A percentile compares a stretch with the other conserved stretches of the same genome.
Evolutionary conservation across 176 grass and related monocot species (phyloP).

Genomic region (Tillandsia fasciculata): DNA sequence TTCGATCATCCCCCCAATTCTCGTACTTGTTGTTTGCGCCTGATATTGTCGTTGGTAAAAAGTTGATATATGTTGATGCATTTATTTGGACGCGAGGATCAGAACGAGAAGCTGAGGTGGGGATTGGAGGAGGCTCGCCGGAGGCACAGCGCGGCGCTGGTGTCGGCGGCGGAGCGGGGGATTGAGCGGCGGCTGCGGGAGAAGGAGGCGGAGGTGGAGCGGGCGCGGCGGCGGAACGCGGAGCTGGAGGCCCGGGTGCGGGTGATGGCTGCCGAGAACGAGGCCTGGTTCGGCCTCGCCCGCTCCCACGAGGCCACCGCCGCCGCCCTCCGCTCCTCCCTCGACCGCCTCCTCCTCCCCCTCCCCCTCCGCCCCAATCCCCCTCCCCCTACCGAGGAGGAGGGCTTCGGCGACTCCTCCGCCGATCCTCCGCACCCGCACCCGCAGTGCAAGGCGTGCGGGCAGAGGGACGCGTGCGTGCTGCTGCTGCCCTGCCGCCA

Average conservation of each 20-base stretch:
- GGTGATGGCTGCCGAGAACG: slow-evolving; percentile 29
- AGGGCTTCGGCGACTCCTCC: neutral
- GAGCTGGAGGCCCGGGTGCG: slow-evolving; percentile 36
- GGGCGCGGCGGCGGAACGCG: slow-evolving; percentile 13
- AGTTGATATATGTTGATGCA: no score
- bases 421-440: neutral
- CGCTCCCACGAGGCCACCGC: slow-evolving; percentile 39
- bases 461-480: slow-evolving; percentile 21
- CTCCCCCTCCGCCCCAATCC: no score
- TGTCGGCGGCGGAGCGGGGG: slow-evolving; percentile 15
- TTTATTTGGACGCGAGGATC: neutral
- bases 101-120: slow-evolving; percentile 28
- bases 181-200: slow-evolving; percentile 1
- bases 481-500: slow-evolving; percentile 64
- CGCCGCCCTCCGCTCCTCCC: slow-evolving; percentile 24
- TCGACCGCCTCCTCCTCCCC: slow-evolving; percentile 31
- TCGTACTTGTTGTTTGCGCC: no score
- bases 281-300: slow-evolving; percentile 45
- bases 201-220: slow-evolving; percentile 30
- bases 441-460: slow-evolving; percentile 20
- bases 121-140: slow-evolving; percentile 26
- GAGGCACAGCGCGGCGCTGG: slow-evolving; percentile 10
- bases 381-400: neutral
- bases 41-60: no score
- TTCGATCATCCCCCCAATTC: no score